Conservation (phyloP, 768 basidiomycete species). For the Mycena rebaudengoi region DNA sequence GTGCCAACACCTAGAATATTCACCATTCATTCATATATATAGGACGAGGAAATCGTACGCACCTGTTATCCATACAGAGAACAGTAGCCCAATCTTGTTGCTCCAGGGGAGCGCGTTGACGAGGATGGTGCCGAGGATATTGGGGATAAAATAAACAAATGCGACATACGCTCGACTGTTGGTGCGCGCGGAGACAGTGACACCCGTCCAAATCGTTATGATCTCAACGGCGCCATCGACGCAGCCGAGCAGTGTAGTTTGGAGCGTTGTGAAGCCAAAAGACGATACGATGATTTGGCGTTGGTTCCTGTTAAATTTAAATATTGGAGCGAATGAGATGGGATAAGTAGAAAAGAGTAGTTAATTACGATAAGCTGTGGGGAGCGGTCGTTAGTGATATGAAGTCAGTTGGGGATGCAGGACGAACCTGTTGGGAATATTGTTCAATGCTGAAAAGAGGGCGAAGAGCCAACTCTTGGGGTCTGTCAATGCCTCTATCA, state of each 20-base stretch:
- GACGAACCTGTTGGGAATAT: slow-evolving; percentile 49
- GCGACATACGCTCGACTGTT: slow-evolving; percentile 59
- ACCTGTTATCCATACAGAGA: slow-evolving; percentile 52
- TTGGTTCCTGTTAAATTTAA: too few species aligned
- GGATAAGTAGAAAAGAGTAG: neutral
- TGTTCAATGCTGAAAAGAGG: slow-evolving; percentile 55
- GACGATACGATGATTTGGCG: slow-evolving; percentile 56
- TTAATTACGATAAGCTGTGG: neutral
- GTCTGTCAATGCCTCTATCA: slow-evolving; percentile 61
- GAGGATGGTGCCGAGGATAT: slow-evolving; percentile 56
- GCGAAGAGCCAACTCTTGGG: slow-evolving; percentile 69
- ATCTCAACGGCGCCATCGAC: slow-evolving; percentile 60
- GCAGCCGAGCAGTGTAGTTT: slow-evolving; percentile 63
- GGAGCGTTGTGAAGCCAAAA: slow-evolving; percentile 57
- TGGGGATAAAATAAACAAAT: slow-evolving; percentile 56
- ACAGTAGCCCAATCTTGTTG: slow-evolving; percentile 59
- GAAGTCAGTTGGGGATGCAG: neutral
- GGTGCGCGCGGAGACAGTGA: slow-evolving; percentile 50
- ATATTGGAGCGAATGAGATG: slow-evolving; percentile 41
- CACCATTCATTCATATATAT: neutral
- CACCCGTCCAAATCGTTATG: slow-evolving; percentile 60
- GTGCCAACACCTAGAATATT: slow-evolving; percentile 51
- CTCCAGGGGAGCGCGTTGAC: slow-evolving; percentile 61
- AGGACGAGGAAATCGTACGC: neutral
- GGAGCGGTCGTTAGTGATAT: neutral